Conservation (phyloP, 1,139 yeast genomes). For the Zygotorulaspora mrakii region DNA sequence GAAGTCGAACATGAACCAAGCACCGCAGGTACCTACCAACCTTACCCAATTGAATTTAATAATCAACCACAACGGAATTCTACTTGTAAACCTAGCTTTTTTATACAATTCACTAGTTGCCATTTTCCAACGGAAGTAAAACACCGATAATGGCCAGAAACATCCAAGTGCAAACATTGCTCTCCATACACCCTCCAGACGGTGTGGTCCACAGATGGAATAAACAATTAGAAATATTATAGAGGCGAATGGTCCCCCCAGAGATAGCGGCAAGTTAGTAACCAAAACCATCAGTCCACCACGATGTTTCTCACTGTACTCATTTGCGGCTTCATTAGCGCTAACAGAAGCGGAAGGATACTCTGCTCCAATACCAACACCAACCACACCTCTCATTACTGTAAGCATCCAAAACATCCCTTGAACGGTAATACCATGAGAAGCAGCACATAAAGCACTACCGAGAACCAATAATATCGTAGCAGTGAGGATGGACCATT, state of each 20-base stretch:
- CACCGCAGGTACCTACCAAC: constrained; percentile 53
- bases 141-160: constrained; percentile 68
- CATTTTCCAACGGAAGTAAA: constrained; percentile 68
- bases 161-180: constrained; percentile 71
- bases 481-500: constrained; percentile 55
- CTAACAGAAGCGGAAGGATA: constrained; percentile 65
- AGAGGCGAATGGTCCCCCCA: constrained; percentile 78
- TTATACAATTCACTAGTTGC: constrained; percentile 59
- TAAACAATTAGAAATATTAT: constrained; percentile 63
- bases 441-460: constrained; percentile 53
- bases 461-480: constrained; percentile 54
- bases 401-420: constrained; percentile 77
- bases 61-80: constrained; percentile 53
- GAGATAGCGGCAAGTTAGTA: constrained; percentile 66
- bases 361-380: constrained; percentile 73
- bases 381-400: constrained; percentile 63
- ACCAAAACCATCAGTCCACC: constrained; percentile 63
- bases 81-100: constrained; percentile 48
- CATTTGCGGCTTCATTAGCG: constrained; percentile 74
- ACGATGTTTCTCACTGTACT: constrained; percentile 57
- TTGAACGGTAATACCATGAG: constrained; percentile 48
- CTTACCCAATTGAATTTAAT: constrained; percentile 54
- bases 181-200: constrained; percentile 63
- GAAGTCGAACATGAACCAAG: constrained; percentile 64
- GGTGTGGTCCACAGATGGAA: constrained; percentile 49